Percentiles rank a stretch among this genome's conserved stretches.
These are phyloP conservation scores for Penicillium sp. DNA, from an alignment of 2,329 filamentous ascomycete species.

Conservation along the genomic window DNA sequence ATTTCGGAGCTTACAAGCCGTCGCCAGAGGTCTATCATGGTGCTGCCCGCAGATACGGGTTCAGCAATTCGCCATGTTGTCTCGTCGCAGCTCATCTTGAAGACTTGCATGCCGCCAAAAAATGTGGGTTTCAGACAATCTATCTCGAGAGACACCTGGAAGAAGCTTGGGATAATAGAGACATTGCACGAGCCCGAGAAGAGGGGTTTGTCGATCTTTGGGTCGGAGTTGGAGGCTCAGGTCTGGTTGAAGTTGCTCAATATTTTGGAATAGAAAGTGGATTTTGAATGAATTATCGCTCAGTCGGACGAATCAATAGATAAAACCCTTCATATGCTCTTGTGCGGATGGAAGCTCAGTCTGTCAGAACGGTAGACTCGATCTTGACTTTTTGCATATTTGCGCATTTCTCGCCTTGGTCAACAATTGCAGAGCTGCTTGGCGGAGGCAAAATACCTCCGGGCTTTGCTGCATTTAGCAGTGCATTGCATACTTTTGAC, in stretches of 20 bases:
- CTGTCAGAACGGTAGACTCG: too few species aligned
- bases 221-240: constrained; percentile 38
- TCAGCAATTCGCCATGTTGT: constrained; percentile 61
- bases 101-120: constrained; percentile 65
- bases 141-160: constrained; percentile 68
- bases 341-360: too few species aligned
- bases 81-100: constrained; percentile 73
- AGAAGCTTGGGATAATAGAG: constrained; percentile 58
- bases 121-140: constrained; percentile 63
- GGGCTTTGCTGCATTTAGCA: too few species aligned
- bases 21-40: constrained; percentile 65
- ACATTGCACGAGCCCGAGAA: constrained; percentile 53
- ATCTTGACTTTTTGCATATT: too few species aligned
- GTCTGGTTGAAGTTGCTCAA: constrained; percentile 19
- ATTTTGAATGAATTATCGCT: too few species aligned
- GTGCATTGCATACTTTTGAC: too few species aligned
- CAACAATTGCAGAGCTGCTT: too few species aligned
- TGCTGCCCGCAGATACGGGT: constrained; percentile 58
- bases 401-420: too few species aligned
- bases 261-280: constrained; percentile 13
- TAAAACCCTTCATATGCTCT: too few species aligned
- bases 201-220: constrained; percentile 64
- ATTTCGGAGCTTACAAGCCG: constrained; percentile 73
- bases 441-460: too few species aligned
- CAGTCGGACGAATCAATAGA: too few species aligned